Base-by-base conservation (phyloP, 495 filamentous ascomycete genomes). In the Trichoderma erinaceum region DNA sequence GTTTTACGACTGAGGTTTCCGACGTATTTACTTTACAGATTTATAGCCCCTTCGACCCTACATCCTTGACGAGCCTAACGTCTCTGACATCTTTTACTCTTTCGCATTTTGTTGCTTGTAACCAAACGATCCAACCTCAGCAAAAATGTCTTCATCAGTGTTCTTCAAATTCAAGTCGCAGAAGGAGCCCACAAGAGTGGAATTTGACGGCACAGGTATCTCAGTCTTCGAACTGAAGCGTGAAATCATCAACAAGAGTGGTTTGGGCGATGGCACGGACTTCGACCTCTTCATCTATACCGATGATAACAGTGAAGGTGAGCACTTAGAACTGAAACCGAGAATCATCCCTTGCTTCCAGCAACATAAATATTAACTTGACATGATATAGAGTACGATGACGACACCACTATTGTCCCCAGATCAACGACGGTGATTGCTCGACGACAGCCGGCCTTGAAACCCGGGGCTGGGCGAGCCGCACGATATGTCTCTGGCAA, bases 141-240 rank as follows among this genome's bases (percentile, higher is more conserved):
- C 67, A 80, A 89, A 73, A 77, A 99, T 99, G 95, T 85, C 93
- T 80, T 97, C 96, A 67, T 97, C 93, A 70, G 93, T 99, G 77
- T 97, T 97, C 82, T 98, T 97, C 90, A 97, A 96, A 82, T 99
- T 98, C 90, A 98, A 97, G 84, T 97, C 94, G 68, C 92, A 95
- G 77, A 97, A 94, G 80, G 96, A 98, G 77, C 91, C 94, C 67
- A 90, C 92, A 27, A 85, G 93, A 75, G 91, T 99, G 69, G 89
- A 92, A 73, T 99, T 99, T 81, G 95, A 99, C 81, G 95, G 95
- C 75, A 97, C 95, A 73, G 92, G 92, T 80, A 97, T 99, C 70
- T 96, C 95, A 67, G 95, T 98, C 73, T 99, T 97, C 81, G 95
- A 98, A 78, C 80, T 98, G 75, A 99, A 99, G 79, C 88, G 94